phyloP scores from a whole-genome alignment of 169 alveolate species.

The Theileria parva region DNA sequence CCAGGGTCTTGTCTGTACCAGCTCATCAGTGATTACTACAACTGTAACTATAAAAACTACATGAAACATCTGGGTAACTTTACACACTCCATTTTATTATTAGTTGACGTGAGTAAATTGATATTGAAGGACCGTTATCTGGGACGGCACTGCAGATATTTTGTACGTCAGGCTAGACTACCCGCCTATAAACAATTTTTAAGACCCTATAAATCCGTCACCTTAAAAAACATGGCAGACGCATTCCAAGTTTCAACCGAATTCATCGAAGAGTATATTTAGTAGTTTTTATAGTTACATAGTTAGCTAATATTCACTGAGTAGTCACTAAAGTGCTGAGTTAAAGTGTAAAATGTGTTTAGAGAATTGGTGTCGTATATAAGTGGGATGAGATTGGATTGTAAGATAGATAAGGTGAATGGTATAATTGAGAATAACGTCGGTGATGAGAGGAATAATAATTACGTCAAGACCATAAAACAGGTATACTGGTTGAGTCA shows the following conservation, averaged over 20 bases:
- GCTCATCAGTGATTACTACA: conserved; percentile 83
- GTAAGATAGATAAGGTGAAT: conserved; percentile 93
- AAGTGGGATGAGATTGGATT: conserved; percentile 88
- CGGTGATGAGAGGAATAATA: conserved; percentile 85
- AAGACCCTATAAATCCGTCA: conserved; percentile 92
- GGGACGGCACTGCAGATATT: conserved; percentile 82
- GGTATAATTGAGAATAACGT: conserved; percentile 91
- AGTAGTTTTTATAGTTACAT: not conserved
- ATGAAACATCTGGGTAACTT: conserved; percentile 77
- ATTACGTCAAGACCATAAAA: conserved; percentile 83
- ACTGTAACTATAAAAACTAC: conserved; percentile 87
- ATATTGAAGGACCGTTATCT: conserved; percentile 84
- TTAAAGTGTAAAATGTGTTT: not conserved
- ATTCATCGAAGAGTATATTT: conserved; percentile 87
- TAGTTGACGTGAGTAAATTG: conserved; percentile 75
- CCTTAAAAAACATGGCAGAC: conserved; percentile 91
- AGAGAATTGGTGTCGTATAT: conserved; percentile 88
- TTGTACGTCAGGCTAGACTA: conserved; percentile 91
- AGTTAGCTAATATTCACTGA: conserved; percentile 4
- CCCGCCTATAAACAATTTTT: conserved; percentile 92
- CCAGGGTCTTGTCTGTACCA: conserved; percentile 84
- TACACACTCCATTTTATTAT: not conserved
- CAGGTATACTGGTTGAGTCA: conserved; percentile 68
- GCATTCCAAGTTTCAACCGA: conserved; percentile 91
- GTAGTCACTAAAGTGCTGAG: too few relatives aligned